Evolutionary conservation across 129 eudicot species (phyloP), one percentile per base, ranked within the genome.

Genomic region (Solidago caesia): DNA sequence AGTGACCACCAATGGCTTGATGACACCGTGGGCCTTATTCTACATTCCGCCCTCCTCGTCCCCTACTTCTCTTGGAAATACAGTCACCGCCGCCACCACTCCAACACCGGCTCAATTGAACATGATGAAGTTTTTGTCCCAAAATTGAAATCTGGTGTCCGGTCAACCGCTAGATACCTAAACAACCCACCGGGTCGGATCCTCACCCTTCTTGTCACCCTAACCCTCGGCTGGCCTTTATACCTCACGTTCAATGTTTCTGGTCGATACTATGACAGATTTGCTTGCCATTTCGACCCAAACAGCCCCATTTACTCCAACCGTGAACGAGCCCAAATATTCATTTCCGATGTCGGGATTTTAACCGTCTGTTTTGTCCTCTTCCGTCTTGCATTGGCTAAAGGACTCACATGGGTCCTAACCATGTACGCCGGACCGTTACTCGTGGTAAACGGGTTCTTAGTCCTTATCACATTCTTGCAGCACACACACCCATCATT

Each of bases 1-100:
- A 84, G 89, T 49, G 92, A 87, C 79, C 57, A 87, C 76, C 92
- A 87, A 60, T 87, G 86, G 92, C 92, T 87, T 11, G 92, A 87
- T 53, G 92, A 87, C 83, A 87, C 85, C 0, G 92, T 87, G 1
- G 92, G 92, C 64, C 87, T 87, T 12, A n/a, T 82, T 74, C 89
- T 87, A 10, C 92, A 87, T 25, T 87, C 92, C 1, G 58, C 59
- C 48, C 85, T 87, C 33, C 83, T 87, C 0, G 92, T 87, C 42
- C 92, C 92, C 0, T 87, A 84, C 72, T 87, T 87, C 71, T 87
- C 92, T 1, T 87, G 92, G 92, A 87, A 87, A 64, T 84, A 84
- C 64, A 87, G 92, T 67, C 92, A 87, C 51, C 86, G 92, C 0
- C 87, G 92, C 70, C 92, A 87, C 65, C 92, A 87, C 74, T 87